Percentiles rank a stretch among this genome's conserved stretches.
Evolutionary conservation across 106 monocot species (phyloP).

Genomic region (Amphibolis antarctica): DNA sequence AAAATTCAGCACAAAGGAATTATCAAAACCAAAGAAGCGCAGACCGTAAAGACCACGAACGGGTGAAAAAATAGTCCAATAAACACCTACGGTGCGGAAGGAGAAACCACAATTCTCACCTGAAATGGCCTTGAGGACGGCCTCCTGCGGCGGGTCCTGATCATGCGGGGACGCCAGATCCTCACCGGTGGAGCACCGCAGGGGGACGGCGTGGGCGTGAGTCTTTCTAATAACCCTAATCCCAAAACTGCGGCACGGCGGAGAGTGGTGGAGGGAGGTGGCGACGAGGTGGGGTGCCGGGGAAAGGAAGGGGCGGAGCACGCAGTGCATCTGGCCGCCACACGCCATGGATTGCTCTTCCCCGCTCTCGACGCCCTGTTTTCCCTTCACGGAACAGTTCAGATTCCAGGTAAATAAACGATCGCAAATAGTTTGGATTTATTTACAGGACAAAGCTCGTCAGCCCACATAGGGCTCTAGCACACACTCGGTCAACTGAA

Average conservation of each 20-base stretch:
- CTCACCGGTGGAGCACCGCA: constrained; percentile 43
- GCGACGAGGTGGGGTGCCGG: not conserved
- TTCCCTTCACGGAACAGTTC: too few species aligned
- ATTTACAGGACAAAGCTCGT: too few species aligned
- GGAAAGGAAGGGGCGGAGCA: not conserved
- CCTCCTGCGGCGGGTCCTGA: constrained; percentile 81
- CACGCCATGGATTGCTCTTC: not conserved
- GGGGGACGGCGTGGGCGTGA: constrained; percentile 3
- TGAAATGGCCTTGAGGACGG: constrained; percentile 84
- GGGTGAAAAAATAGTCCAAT: too few species aligned
- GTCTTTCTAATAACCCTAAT: not conserved
- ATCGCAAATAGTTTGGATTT: too few species aligned
- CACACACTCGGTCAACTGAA: too few species aligned
- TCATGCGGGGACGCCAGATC: constrained; percentile 29
- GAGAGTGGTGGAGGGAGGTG: not conserved
- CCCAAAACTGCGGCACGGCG: not conserved
- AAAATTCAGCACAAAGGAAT: too few species aligned
- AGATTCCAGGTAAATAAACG: too few species aligned
- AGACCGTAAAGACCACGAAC: too few species aligned
- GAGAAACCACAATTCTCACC: constrained; percentile 25
- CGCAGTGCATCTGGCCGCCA: constrained; percentile 1
- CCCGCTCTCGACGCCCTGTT: not conserved
- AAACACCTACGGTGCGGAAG: too few species aligned
- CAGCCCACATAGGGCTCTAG: too few species aligned
- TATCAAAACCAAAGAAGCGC: too few species aligned